Evolutionary conservation across 306 rosid genomes (phyloP), one percentile per base, ranked within the genome.

Genomic region (Rosa rugosa): DNA sequence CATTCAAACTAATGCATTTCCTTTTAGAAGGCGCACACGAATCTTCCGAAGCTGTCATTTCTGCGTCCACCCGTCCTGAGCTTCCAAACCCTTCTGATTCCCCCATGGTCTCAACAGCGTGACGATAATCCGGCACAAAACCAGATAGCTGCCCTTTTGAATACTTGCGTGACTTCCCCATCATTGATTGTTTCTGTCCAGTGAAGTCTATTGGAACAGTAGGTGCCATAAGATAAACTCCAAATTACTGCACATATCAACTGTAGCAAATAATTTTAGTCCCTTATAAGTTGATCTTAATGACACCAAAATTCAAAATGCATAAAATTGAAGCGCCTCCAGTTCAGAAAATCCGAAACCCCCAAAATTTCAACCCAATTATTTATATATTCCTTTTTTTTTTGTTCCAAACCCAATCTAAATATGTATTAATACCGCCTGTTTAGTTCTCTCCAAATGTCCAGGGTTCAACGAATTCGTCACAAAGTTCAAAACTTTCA

Each of bases 151-250:
- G 87, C 62, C 93, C 97, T 80, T 92, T 92, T 22, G 91, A 89
- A 85, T 94, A 94, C 85, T 90, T 94, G 83, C 97, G 81, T 54
- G 97, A 94, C 80, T 92, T 94, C 11, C 98, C 98, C 96, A 92
- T 94, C 71, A 71, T 85, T 31, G 95, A 89, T 81, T 85, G 93
- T 87, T 88, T 90, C 87, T 86, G 96, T 44, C 98, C 98, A 75
- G 88, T 76, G 82, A 93, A 91, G 66, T 90, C 97, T 88, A 93
- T 88, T 63, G 97, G 97, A 85, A 93, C 89, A 85, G 93, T 86
- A n/a, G 98, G 98, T 82, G 98, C 97, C 98, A 93, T 93, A 90
- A 86, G 86, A 88, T 71, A 57, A 85, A 80, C 76, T 69, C 69
- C 89, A 86, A 89, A 70, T 74, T 75, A 88, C 84, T 79, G 94